Evolutionary conservation across 108 stramenopile genomes (phyloP), one percentile per base, ranked within the genome.

Genomic region (Asterionellopsis glacialis): DNA sequence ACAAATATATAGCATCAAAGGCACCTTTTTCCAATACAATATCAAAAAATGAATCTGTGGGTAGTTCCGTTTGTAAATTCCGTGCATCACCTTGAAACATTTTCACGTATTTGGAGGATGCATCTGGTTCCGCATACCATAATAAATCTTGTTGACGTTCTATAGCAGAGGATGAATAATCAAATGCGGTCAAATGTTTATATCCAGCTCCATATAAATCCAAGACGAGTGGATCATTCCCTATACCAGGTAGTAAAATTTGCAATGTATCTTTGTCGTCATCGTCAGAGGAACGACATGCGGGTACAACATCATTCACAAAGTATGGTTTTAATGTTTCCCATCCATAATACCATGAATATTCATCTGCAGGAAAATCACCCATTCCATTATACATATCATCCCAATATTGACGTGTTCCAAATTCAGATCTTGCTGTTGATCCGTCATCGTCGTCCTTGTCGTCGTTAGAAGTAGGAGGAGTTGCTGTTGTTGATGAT

Each of bases 321-420:
- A 69, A 57, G 45, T 59, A 70, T 12, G 69, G 73, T 52, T 69
- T 57, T 13, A 87, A 61, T n/a, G 45, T 61, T 21, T 87, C 79
- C 52, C 55, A 88, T 24, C 86, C 86, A 72, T 73, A 91, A 47
- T 90, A 91, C 90, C 90, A 91, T 23, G 69, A 64, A 45, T 91
- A 91, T 69, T 83, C 82, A 25, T 88, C 81, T 21, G 72, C 48
- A 3, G 84, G 74, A 75, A 88, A 87, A 58, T 88, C 90, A 12
- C 90, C 90, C 61, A 81, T 70, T 24, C 90, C 90, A 18, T 70
- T 55, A 58, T 91, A 91, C 57, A 86, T 64, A 18, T 72, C 78
- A 63, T 91, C 83, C 86, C 90, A 91, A 55, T 91, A 91, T 13
- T 65, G 57, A 55, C 77, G 77, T 18, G 90, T 88, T 2, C 86